A percentile compares a stretch with the other conserved stretches of the same genome.
Evolutionary conservation across 2,329 filamentous ascomycete species (phyloP).

Genomic region (Talaromyces islandicus): DNA sequence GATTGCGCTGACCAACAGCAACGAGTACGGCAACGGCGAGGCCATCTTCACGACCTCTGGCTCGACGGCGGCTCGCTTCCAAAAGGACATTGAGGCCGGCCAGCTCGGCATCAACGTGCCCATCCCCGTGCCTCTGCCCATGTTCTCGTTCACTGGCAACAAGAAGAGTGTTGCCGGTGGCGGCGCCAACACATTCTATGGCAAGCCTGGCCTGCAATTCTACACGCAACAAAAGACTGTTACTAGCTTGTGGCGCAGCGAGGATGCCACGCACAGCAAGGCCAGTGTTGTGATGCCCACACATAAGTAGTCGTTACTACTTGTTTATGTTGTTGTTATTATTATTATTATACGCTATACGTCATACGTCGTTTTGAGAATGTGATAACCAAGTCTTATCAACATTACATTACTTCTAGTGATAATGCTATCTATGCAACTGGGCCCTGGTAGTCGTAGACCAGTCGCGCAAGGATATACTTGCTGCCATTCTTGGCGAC

Average conservation of each 20-base stretch:
- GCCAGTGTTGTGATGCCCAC: constrained; percentile 81
- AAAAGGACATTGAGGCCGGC: constrained; percentile 60
- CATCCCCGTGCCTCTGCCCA: constrained; percentile 57
- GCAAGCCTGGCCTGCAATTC: constrained; percentile 84
- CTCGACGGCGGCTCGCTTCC: constrained; percentile 56
- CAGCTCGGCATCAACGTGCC: constrained; percentile 64
- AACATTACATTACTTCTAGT: no score
- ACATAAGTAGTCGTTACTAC: constrained; percentile 1
- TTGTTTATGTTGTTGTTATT: neutral
- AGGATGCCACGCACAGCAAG: constrained; percentile 79
- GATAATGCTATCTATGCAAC: neutral
- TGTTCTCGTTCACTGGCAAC: constrained; percentile 62
- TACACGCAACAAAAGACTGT: constrained; percentile 98
- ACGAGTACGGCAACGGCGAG: constrained; percentile 63
- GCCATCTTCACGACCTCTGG: constrained; percentile 61
- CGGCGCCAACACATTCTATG: constrained; percentile 91
- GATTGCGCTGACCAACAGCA: constrained; percentile 53
- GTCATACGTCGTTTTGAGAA: no score
- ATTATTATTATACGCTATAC: no score
- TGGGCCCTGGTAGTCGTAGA: constrained; percentile 29
- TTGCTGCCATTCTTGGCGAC: constrained; percentile 32
- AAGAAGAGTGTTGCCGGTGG: constrained; percentile 91
- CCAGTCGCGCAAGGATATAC: constrained; percentile 32
- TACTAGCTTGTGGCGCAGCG: constrained; percentile 79
- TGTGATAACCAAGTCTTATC: no score